phyloP scores from a whole-genome alignment of 2,329 filamentous ascomycete species.

The Clarireedia monteithiana region DNA sequence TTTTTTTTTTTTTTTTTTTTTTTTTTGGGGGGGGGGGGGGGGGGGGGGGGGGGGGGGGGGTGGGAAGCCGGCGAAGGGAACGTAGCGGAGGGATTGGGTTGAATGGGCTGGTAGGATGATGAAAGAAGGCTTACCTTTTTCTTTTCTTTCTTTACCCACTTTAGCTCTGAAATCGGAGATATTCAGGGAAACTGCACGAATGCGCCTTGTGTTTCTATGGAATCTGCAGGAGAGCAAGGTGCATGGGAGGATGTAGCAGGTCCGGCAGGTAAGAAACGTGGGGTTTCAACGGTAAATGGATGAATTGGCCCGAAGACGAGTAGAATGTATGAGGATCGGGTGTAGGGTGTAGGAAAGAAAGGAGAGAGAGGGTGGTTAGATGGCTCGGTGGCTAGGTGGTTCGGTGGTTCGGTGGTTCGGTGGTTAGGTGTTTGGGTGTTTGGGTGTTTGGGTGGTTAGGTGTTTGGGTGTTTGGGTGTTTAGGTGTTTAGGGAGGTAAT shows the following conservation, averaged over 20 bases:
- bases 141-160: background rate
- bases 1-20: too few species aligned
- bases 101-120: background rate
- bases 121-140: constrained; percentile 5
- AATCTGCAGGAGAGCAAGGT: constrained; percentile 9
- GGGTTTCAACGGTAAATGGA: background rate
- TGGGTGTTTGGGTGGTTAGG: background rate
- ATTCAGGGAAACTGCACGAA: constrained; percentile 6
- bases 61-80: background rate
- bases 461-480: background rate
- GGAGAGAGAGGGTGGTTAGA: background rate
- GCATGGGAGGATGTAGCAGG: background rate
- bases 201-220: constrained; percentile 9
- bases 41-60: background rate
- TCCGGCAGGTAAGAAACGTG: constrained; percentile 1
- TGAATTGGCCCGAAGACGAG: background rate
- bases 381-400: background rate
- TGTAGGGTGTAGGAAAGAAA: background rate
- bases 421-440: background rate
- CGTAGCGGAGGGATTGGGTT: background rate
- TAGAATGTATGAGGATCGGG: background rate
- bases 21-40: too few species aligned
- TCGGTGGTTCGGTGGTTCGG: background rate
- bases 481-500: too few species aligned
- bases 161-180: constrained; percentile 7